Evolutionary conservation across 2,329 filamentous ascomycete genomes (phyloP).

Genomic region (Calonectria pauciramosa): DNA sequence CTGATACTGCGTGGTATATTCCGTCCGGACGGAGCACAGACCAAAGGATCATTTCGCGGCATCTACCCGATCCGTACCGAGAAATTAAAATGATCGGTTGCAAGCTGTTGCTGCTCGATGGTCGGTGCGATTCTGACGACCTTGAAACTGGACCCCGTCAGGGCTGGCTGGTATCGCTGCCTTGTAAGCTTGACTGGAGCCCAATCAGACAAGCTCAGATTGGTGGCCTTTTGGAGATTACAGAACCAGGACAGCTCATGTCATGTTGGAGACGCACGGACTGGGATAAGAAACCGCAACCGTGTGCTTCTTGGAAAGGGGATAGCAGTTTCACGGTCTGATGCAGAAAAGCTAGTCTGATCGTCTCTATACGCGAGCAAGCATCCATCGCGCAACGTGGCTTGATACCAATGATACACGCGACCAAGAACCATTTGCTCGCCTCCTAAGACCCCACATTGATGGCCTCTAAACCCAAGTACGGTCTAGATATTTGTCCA

Average conservation of each 20-base stretch:
- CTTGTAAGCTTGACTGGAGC: background rate
- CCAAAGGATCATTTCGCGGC: background rate
- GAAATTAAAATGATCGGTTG: background rate
- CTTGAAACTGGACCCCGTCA: slow-evolving; percentile 2
- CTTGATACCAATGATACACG: background rate
- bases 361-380: background rate
- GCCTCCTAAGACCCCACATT: background rate
- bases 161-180: background rate
- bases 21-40: background rate
- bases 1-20: background rate
- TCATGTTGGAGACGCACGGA: background rate
- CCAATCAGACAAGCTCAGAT: background rate
- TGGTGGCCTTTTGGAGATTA: slow-evolving; percentile 3
- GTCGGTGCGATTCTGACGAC: background rate
- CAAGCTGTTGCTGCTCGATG: background rate
- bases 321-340: background rate
- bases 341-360: background rate
- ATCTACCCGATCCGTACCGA: slow-evolving; percentile 11
- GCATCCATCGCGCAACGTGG: slow-evolving; percentile 1
- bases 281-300: slow-evolving; percentile 3
- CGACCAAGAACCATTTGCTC: slow-evolving; percentile 5
- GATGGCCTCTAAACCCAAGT: background rate
- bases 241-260: slow-evolving; percentile 3
- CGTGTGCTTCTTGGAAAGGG: background rate
- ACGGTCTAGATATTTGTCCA: background rate